These are phyloP conservation scores for Daedaleopsis sinensis DNA, from an alignment of 768 basidiomycete species.

Conservation along the genomic window DNA sequence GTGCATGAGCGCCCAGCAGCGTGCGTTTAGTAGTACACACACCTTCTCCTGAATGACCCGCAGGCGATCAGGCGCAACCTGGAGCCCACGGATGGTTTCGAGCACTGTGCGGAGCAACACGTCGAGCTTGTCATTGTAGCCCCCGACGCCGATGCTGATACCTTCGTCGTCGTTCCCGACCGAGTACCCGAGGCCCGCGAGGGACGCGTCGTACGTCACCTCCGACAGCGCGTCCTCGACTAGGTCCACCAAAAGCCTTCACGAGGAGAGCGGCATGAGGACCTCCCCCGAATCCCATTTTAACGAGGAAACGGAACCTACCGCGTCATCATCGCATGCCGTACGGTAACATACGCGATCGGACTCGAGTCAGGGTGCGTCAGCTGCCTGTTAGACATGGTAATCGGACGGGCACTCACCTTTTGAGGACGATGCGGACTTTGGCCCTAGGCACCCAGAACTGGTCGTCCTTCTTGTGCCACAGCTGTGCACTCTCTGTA, in stretches of 20 bases:
- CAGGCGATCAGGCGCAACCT: constrained; percentile 44
- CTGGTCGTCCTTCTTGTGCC: constrained; percentile 61
- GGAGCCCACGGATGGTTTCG: constrained; percentile 40
- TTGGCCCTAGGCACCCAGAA: constrained; percentile 58
- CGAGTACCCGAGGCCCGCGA: constrained; percentile 50
- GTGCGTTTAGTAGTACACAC: constrained; percentile 2
- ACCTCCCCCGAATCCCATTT: too few relatives aligned
- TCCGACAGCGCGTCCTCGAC: constrained; percentile 54
- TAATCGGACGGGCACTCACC: constrained; percentile 27
- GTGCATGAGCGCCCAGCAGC: too few relatives aligned
- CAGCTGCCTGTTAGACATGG: background rate
- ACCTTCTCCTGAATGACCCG: constrained; percentile 50
- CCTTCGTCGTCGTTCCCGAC: constrained; percentile 37
- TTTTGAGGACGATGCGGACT: constrained; percentile 40
- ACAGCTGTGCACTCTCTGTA: constrained; percentile 41
- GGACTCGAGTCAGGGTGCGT: constrained; percentile 32
- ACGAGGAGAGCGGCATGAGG: background rate
- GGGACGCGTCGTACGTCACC: constrained; percentile 53
- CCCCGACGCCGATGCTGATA: constrained; percentile 43
- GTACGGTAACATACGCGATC: constrained; percentile 34
- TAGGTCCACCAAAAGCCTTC: constrained; percentile 27
- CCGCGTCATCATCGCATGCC: constrained; percentile 29
- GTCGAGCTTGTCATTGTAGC: constrained; percentile 56
- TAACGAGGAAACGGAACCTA: too few relatives aligned
- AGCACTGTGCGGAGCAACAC: constrained; percentile 48